phyloP scores from a whole-genome alignment of 768 basidiomycete genomes.

The Auricularia sp. region DNA sequence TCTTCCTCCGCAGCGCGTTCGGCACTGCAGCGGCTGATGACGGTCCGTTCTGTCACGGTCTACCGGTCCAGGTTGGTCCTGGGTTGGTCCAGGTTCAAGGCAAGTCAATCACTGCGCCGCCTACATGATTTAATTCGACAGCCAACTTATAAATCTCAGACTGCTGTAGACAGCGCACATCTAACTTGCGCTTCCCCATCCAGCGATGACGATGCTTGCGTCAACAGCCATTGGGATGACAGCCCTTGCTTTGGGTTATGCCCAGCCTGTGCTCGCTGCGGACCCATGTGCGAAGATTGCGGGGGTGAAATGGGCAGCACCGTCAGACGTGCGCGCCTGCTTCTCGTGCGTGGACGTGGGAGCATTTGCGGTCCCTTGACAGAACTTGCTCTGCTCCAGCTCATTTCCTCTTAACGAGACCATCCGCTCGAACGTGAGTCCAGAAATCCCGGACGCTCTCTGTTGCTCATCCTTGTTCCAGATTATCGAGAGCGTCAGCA shows the following conservation, averaged over 20 bases:
- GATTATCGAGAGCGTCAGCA: constrained; percentile 50
- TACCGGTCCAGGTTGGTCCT: too few species aligned
- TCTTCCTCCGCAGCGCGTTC: too few species aligned
- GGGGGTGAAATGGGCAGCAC: constrained; percentile 46
- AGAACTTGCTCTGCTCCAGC: neutral
- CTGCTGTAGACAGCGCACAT: too few species aligned
- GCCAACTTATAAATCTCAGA: too few species aligned
- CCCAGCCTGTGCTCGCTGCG: neutral
- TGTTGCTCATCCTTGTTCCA: constrained; percentile 12
- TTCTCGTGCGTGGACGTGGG: constrained; percentile 19
- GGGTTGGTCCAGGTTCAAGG: too few species aligned
- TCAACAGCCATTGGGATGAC: neutral
- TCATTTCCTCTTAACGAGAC: constrained; percentile 38
- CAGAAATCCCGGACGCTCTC: neutral
- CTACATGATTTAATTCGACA: too few species aligned
- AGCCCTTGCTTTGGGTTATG: neutral
- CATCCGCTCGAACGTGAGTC: constrained; percentile 42
- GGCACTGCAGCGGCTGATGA: too few species aligned
- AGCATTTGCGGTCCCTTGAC: neutral
- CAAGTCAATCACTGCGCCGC: too few species aligned
- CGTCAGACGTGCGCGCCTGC: constrained; percentile 42
- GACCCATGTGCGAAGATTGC: constrained; percentile 47
- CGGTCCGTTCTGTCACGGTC: too few species aligned
- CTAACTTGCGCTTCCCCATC: too few species aligned
- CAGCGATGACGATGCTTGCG: too few species aligned